Evolutionary conservation across 192 early-diverging fungal genomes (phyloP).

Genomic region (Kappamyces sp.): DNA sequence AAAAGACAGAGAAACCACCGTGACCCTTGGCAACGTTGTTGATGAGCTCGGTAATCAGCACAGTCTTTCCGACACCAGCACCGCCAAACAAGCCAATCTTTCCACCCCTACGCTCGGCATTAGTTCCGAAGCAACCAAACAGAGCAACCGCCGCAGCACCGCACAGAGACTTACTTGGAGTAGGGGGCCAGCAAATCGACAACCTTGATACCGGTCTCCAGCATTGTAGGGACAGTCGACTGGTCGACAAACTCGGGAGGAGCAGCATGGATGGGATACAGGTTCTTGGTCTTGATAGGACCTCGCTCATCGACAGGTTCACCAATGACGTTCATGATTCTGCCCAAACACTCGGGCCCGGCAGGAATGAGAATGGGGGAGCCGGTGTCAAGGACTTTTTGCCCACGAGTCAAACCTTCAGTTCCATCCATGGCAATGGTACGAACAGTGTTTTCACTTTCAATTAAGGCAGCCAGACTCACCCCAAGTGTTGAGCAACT

Average conservation of each 20-base stretch:
- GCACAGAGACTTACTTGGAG: conserved; percentile 33
- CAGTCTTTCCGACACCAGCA: conserved; percentile 99
- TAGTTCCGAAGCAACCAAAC: conserved; percentile 18
- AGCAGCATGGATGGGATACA: conserved; percentile 81
- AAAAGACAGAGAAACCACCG: conserved; percentile 98
- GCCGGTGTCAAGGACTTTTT: conserved; percentile 90
- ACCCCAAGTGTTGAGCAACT: conserved; percentile 92
- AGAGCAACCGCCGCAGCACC: too few species aligned
- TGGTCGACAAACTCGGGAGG: conserved; percentile 94
- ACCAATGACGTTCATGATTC: conserved; percentile 99
- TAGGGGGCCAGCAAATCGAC: conserved; percentile 97
- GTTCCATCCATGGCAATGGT: conserved; percentile 99
- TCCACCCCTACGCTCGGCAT: conserved; percentile 55
- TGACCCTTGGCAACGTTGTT: conserved; percentile 99
- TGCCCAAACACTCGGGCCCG: conserved; percentile 90
- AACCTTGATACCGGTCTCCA: conserved; percentile 98
- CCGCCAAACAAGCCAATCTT: conserved; percentile 99
- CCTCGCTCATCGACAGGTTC: conserved; percentile 98
- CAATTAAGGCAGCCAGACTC: conserved; percentile 11
- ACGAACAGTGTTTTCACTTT: conserved; percentile 89
- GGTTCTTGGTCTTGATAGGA: conserved; percentile 86
- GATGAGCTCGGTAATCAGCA: conserved; percentile 97
- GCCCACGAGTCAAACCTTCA: conserved; percentile 94
- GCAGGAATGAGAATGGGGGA: conserved; percentile 87
- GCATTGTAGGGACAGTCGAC: conserved; percentile 86